These are phyloP conservation scores for Ligustrum vulgare DNA, from an alignment of 257 asterid genomes.

Conservation along the genomic window DNA sequence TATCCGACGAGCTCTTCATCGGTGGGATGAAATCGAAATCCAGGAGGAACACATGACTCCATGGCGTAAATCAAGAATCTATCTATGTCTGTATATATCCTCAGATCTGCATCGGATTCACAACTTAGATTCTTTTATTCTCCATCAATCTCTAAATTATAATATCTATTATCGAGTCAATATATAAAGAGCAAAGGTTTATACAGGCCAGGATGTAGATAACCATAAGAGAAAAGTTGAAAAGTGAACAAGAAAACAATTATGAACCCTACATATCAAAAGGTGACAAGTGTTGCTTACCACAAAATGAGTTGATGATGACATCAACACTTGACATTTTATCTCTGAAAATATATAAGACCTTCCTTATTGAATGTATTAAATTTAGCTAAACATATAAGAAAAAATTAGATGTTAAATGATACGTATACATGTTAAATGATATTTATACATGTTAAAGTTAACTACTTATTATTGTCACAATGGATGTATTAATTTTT, in stretches of 20 bases:
- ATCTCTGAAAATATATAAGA: slow-evolving; percentile 32
- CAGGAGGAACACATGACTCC: slow-evolving; percentile 75
- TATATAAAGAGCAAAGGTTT: slow-evolving; percentile 4
- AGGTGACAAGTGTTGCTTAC: slow-evolving; percentile 59
- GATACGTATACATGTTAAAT: too few species aligned
- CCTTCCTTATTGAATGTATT: too few species aligned
- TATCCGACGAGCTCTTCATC: slow-evolving; percentile 75
- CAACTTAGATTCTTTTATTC: slow-evolving; percentile 16
- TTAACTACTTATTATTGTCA: too few species aligned
- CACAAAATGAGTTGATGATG: slow-evolving; percentile 55
- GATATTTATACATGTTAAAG: too few species aligned
- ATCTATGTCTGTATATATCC: neutral
- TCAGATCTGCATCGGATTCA: slow-evolving; percentile 48
- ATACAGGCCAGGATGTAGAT: neutral
- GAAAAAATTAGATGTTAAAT: too few species aligned
- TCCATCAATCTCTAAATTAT: slow-evolving; percentile 30
- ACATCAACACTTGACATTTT: slow-evolving; percentile 36
- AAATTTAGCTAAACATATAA: too few species aligned
- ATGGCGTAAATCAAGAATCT: slow-evolving; percentile 10
- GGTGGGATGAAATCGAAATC: slow-evolving; percentile 74
- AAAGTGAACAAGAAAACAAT: slow-evolving; percentile 22
- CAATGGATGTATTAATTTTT: too few species aligned
- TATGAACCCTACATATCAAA: slow-evolving; percentile 40
- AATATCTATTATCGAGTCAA: slow-evolving; percentile 15
- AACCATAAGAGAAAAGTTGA: slow-evolving; percentile 8